These are phyloP conservation scores for Ramalina intermedia DNA, from an alignment of 495 filamentous ascomycete species.

Conservation along the genomic window DNA sequence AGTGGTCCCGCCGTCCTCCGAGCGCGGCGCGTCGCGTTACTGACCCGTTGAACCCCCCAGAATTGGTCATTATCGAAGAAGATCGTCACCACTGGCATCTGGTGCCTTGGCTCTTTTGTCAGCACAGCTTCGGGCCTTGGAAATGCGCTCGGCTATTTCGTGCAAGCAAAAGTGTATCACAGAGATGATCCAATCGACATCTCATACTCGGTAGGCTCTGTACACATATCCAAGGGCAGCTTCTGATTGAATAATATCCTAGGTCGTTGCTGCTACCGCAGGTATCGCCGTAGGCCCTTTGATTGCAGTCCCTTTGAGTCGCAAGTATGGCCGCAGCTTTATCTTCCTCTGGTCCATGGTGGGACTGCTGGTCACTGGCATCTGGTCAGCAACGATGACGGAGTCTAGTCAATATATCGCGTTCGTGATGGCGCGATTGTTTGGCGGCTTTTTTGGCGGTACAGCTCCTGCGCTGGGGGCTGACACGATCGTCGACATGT, in stretches of 20 bases:
- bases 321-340: constrained; percentile 4
- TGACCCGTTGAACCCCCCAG: too few species aligned
- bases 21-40: too few species aligned
- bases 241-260: neutral
- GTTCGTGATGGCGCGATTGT: neutral
- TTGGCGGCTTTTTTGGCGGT: neutral
- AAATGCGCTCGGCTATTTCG: constrained; percentile 2
- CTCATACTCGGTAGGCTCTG: constrained; percentile 8
- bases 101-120: neutral
- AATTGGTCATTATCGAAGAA: neutral
- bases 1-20: too few species aligned
- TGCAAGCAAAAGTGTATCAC: neutral
- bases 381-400: constrained; percentile 1
- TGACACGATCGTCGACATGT: constrained; percentile 28
- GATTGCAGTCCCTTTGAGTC: constrained; percentile 10
- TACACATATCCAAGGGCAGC: neutral
- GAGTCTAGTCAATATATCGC: neutral
- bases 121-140: neutral
- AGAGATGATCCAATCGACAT: constrained; percentile 2
- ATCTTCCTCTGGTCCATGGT: constrained; percentile 4
- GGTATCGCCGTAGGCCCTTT: neutral
- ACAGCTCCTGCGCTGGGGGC: neutral
- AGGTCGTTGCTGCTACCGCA: neutral
- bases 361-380: constrained; percentile 1
- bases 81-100: neutral